phyloP scores from a whole-genome alignment of 108 stramenopile species.

The Cyclotella kingstonii region DNA sequence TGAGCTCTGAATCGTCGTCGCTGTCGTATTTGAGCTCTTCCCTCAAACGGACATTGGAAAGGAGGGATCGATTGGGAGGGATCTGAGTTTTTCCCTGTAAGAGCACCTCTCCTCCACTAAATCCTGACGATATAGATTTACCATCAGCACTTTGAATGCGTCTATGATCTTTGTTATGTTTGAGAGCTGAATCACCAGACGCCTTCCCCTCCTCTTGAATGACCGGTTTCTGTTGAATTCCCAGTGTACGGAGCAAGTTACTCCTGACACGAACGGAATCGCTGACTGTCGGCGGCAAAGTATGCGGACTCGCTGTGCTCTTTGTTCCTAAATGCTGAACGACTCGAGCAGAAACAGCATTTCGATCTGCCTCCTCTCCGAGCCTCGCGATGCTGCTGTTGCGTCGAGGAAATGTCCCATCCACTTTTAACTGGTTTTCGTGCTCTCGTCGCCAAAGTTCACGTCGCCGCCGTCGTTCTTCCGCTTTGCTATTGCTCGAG shows the following conservation, averaged over 20 bases:
- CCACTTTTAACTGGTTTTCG: conserved; percentile 31
- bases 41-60: conserved; percentile 26
- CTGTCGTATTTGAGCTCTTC: conserved; percentile 44
- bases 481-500: conserved; percentile 16
- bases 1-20: conserved; percentile 29
- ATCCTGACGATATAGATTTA: neutral
- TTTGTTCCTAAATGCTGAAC: conserved; percentile 42
- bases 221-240: conserved; percentile 22
- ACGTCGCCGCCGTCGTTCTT: conserved; percentile 29
- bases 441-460: conserved; percentile 33
- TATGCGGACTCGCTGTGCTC: conserved; percentile 34
- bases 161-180: conserved; percentile 6
- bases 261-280: conserved; percentile 36
- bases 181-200: neutral
- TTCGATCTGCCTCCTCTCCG: neutral
- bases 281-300: conserved; percentile 35
- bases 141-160: conserved; percentile 21
- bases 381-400: neutral
- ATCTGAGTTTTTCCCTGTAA: neutral
- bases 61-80: conserved; percentile 27
- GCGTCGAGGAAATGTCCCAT: conserved; percentile 38
- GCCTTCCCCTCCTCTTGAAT: neutral
- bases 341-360: conserved; percentile 21
- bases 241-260: conserved; percentile 33
- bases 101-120: conserved; percentile 1